phyloP scores from a whole-genome alignment of 2,329 filamentous ascomycete genomes.

The Clarireedia monteithiana region DNA sequence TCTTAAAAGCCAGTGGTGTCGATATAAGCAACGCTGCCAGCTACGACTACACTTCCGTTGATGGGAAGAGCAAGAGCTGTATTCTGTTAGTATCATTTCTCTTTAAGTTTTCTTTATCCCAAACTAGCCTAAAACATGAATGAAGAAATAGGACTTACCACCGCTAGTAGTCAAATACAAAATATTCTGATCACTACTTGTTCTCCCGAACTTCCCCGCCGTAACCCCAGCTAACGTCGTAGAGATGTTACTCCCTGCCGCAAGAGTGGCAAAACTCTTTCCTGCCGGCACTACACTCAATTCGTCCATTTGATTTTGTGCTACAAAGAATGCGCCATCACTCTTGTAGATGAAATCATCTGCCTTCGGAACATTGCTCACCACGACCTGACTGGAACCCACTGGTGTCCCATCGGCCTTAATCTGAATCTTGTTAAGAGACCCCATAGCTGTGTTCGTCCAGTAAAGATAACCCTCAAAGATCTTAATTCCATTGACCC shows the following conservation, averaged over 20 bases:
- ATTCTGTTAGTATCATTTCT: neutral
- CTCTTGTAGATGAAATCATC: slow-evolving; percentile 15
- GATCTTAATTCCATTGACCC: slow-evolving; percentile 26
- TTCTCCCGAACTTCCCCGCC: slow-evolving; percentile 15
- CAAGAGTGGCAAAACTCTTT: neutral
- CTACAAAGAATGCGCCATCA: slow-evolving; percentile 11
- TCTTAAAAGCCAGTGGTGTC: neutral
- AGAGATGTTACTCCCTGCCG: slow-evolving; percentile 9
- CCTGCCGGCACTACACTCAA: slow-evolving; percentile 6
- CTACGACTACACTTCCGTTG: slow-evolving; percentile 1
- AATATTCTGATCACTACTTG: neutral
- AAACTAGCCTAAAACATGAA: rapidly evolving
- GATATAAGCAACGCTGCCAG: neutral
- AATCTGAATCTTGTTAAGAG: slow-evolving; percentile 19
- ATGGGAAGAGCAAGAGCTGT: slow-evolving; percentile 2
- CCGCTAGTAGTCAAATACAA: slow-evolving; percentile 17
- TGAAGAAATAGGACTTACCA: slow-evolving; percentile 5
- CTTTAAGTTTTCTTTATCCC: neutral
- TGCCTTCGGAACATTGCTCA: slow-evolving; percentile 6
- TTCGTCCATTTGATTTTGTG: slow-evolving; percentile 11
- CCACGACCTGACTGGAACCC: slow-evolving; percentile 7
- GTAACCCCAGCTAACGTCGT: slow-evolving; percentile 15
- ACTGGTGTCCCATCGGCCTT: slow-evolving; percentile 11
- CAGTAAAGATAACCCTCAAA: slow-evolving; percentile 21
- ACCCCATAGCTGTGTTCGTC: slow-evolving; percentile 21